Percentiles rank a stretch among this genome's conserved stretches.
phyloP scores from a whole-genome alignment of 148 eudicot species.

The Fagopyrum homotropicum region DNA sequence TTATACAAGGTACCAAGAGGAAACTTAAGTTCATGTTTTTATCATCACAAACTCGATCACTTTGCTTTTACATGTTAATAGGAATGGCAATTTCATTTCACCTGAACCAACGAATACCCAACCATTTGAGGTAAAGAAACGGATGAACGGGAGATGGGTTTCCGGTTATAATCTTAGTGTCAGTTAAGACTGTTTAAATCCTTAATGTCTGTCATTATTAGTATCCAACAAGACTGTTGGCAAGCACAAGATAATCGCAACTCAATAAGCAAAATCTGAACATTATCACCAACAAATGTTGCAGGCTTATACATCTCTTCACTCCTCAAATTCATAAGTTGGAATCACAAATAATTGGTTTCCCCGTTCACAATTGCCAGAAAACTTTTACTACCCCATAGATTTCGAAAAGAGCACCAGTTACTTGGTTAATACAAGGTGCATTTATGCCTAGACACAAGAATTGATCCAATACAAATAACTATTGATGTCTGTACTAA shows the following conservation, averaged over 20 bases:
- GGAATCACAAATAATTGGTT: not conserved
- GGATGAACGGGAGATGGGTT: too few species aligned
- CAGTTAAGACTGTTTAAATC: too few species aligned
- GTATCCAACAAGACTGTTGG: too few species aligned
- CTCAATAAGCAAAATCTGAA: not conserved
- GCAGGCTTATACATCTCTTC: not conserved
- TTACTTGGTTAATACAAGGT: not conserved
- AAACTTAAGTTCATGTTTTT: too few species aligned
- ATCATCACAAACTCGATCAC: too few species aligned
- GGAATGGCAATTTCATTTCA: too few species aligned
- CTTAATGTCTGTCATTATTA: too few species aligned
- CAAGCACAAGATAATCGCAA: not conserved
- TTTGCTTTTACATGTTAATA: too few species aligned
- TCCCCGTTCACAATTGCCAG: not conserved
- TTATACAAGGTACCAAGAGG: too few species aligned
- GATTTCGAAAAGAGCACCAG: not conserved
- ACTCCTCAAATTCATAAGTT: not conserved
- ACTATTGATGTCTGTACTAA: not conserved
- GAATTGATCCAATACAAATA: not conserved
- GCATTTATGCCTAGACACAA: constrained; percentile 6
- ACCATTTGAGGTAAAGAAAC: too few species aligned
- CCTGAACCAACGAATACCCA: too few species aligned
- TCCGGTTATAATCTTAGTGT: too few species aligned
- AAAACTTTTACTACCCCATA: not conserved
- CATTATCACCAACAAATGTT: not conserved